phyloP scores from a whole-genome alignment of 2,329 filamentous ascomycete species.

The Scleromitrula shiraiana region DNA sequence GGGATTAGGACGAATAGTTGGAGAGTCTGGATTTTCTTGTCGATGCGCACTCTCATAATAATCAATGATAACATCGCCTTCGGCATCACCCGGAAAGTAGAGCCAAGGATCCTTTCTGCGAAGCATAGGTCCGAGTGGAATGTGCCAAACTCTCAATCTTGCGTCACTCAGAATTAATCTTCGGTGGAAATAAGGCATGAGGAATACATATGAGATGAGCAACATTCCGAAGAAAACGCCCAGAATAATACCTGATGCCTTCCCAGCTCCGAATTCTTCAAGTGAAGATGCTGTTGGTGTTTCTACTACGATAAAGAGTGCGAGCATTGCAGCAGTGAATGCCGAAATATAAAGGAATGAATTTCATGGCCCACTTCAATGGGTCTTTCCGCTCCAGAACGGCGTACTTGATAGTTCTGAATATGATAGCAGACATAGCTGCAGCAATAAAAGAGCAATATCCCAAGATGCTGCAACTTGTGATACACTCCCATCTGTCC shows the following conservation, averaged over 20 bases:
- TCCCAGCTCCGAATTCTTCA: conserved; percentile 30
- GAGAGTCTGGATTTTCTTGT: not conserved
- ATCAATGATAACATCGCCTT: conserved; percentile 19
- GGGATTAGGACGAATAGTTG: not conserved
- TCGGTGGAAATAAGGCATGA: conserved; percentile 30
- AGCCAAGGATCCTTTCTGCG: conserved; percentile 22
- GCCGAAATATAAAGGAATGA: conserved; percentile 64
- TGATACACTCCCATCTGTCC: conserved; percentile 46
- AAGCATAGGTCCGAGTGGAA: conserved; percentile 31
- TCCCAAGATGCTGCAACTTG: conserved; percentile 56
- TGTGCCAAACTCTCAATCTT: conserved; percentile 27
- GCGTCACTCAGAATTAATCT: conserved; percentile 28
- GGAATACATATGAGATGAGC: conserved; percentile 27
- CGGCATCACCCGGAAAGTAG: conserved; percentile 22
- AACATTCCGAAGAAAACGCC: conserved; percentile 18
- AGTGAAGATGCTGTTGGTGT: conserved; percentile 19
- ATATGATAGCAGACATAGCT: conserved; percentile 58
- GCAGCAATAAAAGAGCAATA: conserved; percentile 65
- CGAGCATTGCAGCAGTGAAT: conserved; percentile 10
- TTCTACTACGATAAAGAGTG: conserved; percentile 21
- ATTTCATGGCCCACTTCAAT: conserved; percentile 64
- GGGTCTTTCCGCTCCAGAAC: conserved; percentile 67
- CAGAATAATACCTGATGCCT: conserved; percentile 27
- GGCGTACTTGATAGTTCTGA: conserved; percentile 63
- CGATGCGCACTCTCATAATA: conserved; percentile 1